These are phyloP conservation scores for Gossypium davidsonii DNA, from an alignment of 441 rosid genomes.

Conservation along the genomic window DNA sequence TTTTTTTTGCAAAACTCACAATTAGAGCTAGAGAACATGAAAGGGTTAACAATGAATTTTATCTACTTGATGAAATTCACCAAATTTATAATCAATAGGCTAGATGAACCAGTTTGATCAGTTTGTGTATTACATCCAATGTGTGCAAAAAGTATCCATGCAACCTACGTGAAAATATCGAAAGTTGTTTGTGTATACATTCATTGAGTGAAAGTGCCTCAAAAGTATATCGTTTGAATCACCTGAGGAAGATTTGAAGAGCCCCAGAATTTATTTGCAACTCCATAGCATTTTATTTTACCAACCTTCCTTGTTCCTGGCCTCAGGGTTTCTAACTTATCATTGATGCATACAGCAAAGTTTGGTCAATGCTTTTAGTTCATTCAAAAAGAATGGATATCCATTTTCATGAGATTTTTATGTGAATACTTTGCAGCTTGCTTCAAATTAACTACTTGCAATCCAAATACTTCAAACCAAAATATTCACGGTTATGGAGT, in stretches of 20 bases:
- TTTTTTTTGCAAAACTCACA: not conserved
- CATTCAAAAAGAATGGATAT: not conserved
- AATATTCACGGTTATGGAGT: conserved; percentile 61
- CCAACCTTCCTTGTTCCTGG: not conserved
- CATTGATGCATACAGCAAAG: not conserved
- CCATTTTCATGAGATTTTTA: not conserved
- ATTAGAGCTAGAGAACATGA: not conserved
- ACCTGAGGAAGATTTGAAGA: not conserved
- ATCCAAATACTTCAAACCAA: conserved; percentile 45
- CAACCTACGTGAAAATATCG: not conserved
- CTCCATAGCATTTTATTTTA: not conserved
- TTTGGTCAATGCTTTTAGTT: not conserved
- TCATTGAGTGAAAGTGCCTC: not conserved
- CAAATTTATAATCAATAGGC: not conserved
- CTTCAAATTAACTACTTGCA: conserved; percentile 55
- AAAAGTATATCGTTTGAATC: not conserved
- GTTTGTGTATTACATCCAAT: not conserved
- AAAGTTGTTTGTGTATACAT: not conserved
- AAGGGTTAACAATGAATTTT: not conserved
- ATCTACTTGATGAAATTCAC: not conserved
- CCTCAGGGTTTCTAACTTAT: not conserved
- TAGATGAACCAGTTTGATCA: not conserved
- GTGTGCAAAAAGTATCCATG: not conserved
- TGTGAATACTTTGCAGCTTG: conserved; percentile 39
- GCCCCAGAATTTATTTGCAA: not conserved